Evolutionary conservation across 1,284 basidiomycete species (phyloP).

Genomic region (Ceratobasidium theobromae): DNA sequence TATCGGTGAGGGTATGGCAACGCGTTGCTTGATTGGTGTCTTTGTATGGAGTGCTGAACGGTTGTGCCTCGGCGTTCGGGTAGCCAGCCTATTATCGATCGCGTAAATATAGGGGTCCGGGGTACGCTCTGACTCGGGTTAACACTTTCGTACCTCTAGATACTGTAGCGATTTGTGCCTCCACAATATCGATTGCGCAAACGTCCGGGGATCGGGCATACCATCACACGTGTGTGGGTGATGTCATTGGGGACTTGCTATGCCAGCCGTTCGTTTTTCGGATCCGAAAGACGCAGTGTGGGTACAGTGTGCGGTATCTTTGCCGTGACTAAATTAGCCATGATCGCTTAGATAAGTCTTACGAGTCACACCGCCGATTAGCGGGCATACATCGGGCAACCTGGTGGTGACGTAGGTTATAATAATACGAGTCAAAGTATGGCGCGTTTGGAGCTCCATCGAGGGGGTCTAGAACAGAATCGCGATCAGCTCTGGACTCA

Average conservation of each 20-base stretch:
- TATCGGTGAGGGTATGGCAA: no score
- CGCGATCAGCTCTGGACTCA: no score
- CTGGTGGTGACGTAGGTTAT: slow-evolving; percentile 52
- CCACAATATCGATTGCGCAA: slow-evolving; percentile 58
- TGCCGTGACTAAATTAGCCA: no score
- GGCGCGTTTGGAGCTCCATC: slow-evolving; percentile 65
- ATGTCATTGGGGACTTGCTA: no score
- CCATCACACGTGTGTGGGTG: no score
- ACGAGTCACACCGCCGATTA: slow-evolving; percentile 47
- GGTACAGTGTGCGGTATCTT: slow-evolving; percentile 57
- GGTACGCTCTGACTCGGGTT: not conserved
- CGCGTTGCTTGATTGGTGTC: no score
- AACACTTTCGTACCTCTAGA: slow-evolving; percentile 63
- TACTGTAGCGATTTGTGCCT: slow-evolving; percentile 65
- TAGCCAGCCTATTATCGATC: slow-evolving; percentile 52
- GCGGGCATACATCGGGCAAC: not conserved
- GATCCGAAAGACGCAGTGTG: no score
- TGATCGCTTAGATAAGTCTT: no score
- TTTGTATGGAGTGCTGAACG: slow-evolving; percentile 56
- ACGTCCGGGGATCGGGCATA: slow-evolving; percentile 60
- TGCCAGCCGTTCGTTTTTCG: no score
- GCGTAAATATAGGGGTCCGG: no score
- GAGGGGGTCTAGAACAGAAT: slow-evolving; percentile 56
- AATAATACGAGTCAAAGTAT: slow-evolving; percentile 68
- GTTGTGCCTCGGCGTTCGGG: slow-evolving; percentile 62